Evolutionary conservation across 192 early-diverging fungal genomes (phyloP), one percentile per base, ranked within the genome.

Genomic region (Umbelopsis isabellina): DNA sequence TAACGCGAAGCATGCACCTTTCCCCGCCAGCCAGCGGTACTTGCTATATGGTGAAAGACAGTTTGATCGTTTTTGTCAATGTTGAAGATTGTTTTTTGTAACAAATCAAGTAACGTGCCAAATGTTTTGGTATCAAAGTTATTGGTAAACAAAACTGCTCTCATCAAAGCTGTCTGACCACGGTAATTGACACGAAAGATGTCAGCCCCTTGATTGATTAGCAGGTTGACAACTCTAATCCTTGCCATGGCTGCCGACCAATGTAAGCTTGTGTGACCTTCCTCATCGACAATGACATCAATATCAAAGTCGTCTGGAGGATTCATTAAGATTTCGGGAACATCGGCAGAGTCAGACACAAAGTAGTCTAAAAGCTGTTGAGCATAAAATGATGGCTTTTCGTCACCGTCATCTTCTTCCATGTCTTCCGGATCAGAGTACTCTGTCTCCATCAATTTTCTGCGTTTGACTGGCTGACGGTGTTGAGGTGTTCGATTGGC

Each of bases 171-270:
- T 18, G 95, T 92, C 80, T 99, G 94, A 21, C 96, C 95, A 37
- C 84, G 84, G 49, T 89, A 85, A 72, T 99, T 99, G 41, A 88
- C 83, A 46, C 82, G 72, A 25, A 84, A 86, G 15, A 90, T 80
- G 66, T 95, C 87, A 10, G 92, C 91, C 0, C 92, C 93, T 47
- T 86, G 88, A 44, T 90, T 78, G 6, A 98, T 79, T 61, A 99
- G 77, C 5, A 94, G 75, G 20, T 85, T 79, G 16, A 96, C 85
- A 10, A 97, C 84, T 25, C 87, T 79, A 49, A 92, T 87, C 15
- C 90, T 77, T 0, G 91, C 98, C 70, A 98, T 88, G 9, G 96
- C 95, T 2, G 95, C 92, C 3, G 98, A 93, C 97, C 97, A 99
- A 67, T 99, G 98, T 10, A 98, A 80, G 2, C 93, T 84, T 0